A percentile compares a stretch with the other conserved stretches of the same genome.
These are phyloP conservation scores for Musa beccarii DNA, from an alignment of 176 grass and related monocot species.

Conservation along the genomic window DNA sequence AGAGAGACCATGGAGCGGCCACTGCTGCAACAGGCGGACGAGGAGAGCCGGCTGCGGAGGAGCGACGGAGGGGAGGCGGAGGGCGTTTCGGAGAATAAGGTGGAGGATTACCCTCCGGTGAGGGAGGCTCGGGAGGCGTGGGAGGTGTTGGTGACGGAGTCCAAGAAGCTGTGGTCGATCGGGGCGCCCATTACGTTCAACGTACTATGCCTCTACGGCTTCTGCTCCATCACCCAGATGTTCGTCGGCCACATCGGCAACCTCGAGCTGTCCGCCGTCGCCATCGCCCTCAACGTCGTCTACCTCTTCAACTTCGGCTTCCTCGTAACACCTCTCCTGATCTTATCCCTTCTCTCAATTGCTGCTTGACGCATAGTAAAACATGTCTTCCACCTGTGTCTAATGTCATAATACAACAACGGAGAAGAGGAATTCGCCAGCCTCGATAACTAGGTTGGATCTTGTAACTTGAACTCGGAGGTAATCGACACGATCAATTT, in stretches of 20 bases:
- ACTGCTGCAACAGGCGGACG: not conserved
- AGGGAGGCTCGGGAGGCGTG: slow-evolving; percentile 7
- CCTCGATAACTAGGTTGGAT: too few species aligned
- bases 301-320: slow-evolving; percentile 49
- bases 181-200: slow-evolving; percentile 45
- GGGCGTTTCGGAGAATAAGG: not conserved
- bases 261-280: slow-evolving; percentile 40
- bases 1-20: not conserved
- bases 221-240: slow-evolving; percentile 39
- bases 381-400: too few species aligned
- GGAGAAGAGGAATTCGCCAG: too few species aligned
- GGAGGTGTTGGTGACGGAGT: slow-evolving; percentile 28
- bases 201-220: slow-evolving; percentile 32
- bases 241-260: slow-evolving; percentile 67
- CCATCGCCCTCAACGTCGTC: slow-evolving; percentile 53
- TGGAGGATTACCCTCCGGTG: not conserved
- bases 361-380: too few species aligned
- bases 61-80: not conserved
- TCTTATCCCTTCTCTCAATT: too few species aligned
- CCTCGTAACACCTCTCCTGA: slow-evolving; percentile 7
- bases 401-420: too few species aligned
- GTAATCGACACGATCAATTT: too few species aligned
- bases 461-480: too few species aligned
- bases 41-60: not conserved
- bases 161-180: slow-evolving; percentile 45